Base-by-base conservation (phyloP, 441 rosid species). In the Pelargonium exstipulatum region DNA sequence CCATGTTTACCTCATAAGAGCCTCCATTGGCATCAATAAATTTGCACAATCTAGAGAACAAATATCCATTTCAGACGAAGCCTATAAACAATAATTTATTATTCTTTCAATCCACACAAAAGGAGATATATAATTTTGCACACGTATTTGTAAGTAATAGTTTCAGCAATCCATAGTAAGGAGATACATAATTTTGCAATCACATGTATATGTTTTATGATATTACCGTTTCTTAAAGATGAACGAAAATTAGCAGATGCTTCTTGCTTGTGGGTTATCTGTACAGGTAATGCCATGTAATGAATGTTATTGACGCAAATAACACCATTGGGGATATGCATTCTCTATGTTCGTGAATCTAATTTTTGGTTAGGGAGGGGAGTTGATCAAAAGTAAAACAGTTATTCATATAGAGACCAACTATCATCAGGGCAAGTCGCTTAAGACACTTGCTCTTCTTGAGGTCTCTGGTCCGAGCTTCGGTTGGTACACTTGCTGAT, bases 1-100 rank as follows among this genome's bases (percentile, higher is more conserved):
- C 79, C 78, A 83, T 58, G 72, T 88, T 90, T 68, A 91, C 81
- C 68, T 88, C 94, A 74, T 69, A 81, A 46, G 82, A 73, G 24
- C 73, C 74, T 26, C 95, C 96, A 70, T 70, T 69, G 53, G 87
- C 80, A 69, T 86, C 87, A 60, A 88, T 67, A 71, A 80, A 83
- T 90, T 81, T 80, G 73, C 94, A 94, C 66, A 95, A 85, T 74
- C 99, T 91, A 80, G 67, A 79, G n/a, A 53, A 71, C 18, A 77
- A 70, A 68, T 67, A 72, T 63, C 73, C 46, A 66, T 14, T 71
- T 71, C 58, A 73, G 46, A 69, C 40, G 48, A 20, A 20, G 22
- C 22, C 65, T 14, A 62, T 48, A n/a, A 20, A 43, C 40, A 18
- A 20, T 20, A 20, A 20, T 20, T 20, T 1, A 20, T 20, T 26